Evolutionary conservation across 495 filamentous ascomycete species (phyloP).

Genomic region (Annulohypoxylon moriforme): DNA sequence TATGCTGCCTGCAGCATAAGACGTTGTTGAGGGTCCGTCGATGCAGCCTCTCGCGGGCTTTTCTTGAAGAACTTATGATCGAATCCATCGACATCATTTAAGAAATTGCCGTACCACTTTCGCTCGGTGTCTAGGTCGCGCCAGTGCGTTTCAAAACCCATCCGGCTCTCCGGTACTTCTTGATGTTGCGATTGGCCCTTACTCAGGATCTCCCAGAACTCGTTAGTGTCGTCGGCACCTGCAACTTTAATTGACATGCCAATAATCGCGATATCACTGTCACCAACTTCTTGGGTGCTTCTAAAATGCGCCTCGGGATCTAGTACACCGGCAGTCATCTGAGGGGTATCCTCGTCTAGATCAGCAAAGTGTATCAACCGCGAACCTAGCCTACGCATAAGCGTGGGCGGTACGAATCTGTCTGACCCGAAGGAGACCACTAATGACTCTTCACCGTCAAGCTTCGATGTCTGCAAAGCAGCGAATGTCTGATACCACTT

Average conservation of each 20-base stretch:
- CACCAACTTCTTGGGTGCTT: not conserved
- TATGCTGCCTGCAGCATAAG: slow-evolving; percentile 58
- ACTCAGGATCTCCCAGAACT: not conserved
- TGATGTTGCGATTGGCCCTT: not conserved
- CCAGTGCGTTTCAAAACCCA: no score
- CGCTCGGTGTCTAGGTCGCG: not conserved
- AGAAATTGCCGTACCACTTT: slow-evolving; percentile 51
- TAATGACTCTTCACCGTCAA: slow-evolving; percentile 11
- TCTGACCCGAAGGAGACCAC: slow-evolving; percentile 58
- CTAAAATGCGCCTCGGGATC: not conserved
- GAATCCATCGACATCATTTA: slow-evolving; percentile 44
- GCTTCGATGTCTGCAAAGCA: slow-evolving; percentile 16
- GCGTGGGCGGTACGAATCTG: slow-evolving; percentile 54
- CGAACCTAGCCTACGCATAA: slow-evolving; percentile 21
- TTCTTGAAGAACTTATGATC: slow-evolving; percentile 65
- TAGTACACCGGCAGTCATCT: no score
- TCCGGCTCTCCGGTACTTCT: not conserved
- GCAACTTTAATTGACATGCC: not conserved
- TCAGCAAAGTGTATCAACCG: not conserved
- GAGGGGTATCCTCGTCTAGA: not conserved
- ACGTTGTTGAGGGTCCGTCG: slow-evolving; percentile 58
- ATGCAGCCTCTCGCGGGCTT: slow-evolving; percentile 50
- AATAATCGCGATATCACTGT: not conserved
- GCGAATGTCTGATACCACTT: slow-evolving; percentile 54
- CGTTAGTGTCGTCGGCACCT: not conserved